Percentiles rank a stretch among this genome's conserved stretches.
phyloP scores from a whole-genome alignment of 1,284 basidiomycete genomes.

The Trametes polyzona region DNA sequence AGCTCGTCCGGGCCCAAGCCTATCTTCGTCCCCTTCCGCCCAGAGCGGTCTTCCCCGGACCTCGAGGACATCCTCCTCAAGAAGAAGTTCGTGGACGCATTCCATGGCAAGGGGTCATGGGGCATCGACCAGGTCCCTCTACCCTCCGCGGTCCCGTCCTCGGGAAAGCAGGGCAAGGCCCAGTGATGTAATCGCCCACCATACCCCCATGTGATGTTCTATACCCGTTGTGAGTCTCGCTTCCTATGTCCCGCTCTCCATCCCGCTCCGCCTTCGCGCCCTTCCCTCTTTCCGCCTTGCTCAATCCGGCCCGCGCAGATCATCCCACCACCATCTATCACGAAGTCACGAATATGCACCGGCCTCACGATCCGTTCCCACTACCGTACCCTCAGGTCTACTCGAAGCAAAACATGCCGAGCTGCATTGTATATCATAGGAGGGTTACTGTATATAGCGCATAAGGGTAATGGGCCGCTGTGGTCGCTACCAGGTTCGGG shows the following conservation, averaged over 20 bases:
- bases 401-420: conserved; percentile 18
- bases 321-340: conserved; percentile 13
- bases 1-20: conserved; percentile 35
- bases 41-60: conserved; percentile 59
- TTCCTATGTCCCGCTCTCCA: conserved; percentile 6
- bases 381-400: conserved; percentile 17
- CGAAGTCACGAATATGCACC: conserved; percentile 17
- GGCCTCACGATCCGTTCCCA: conserved; percentile 1
- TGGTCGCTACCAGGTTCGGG: conserved; percentile 1
- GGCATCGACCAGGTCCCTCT: conserved; percentile 35
- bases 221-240: conserved; percentile 31
- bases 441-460: conserved; percentile 21
- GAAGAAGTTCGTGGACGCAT: conserved; percentile 42
- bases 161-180: conserved; percentile 26
- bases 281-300: conserved; percentile 9
- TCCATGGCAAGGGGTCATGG: conserved; percentile 39
- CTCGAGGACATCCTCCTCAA: conserved; percentile 56
- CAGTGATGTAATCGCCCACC: conserved; percentile 24
- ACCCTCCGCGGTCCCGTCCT: conserved; percentile 17
- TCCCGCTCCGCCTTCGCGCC: conserved; percentile 11
- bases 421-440: conserved; percentile 25
- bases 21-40: conserved; percentile 59
- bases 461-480: conserved; percentile 26
- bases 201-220: conserved; percentile 30
- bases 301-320: conserved; percentile 20